Base-by-base conservation (phyloP, 1,284 basidiomycete species). In the Trichosporon sp. region DNA sequence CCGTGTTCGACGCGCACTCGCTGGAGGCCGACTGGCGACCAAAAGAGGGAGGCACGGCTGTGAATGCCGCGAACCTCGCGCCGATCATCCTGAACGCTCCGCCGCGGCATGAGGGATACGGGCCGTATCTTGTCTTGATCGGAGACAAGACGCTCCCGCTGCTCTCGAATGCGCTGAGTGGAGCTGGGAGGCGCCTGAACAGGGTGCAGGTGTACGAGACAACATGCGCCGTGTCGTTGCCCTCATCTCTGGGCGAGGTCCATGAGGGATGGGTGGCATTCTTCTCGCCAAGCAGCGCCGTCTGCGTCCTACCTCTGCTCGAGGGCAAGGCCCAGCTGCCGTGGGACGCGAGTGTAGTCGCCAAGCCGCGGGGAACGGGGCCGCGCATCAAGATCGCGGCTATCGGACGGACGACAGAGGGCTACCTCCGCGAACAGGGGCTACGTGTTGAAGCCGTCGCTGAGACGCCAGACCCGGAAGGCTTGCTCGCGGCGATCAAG, bases 161-260 rank as follows among this genome's bases (percentile, higher is more conserved):
- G 23, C 63, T 78, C 8, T 70, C 70, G 6, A 52, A 61, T 13
- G 63, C 63, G 2, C 66, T 78, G 1, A 29, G 59, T 7, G 37
- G 31, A 0, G 69, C 67, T 1, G 72, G 71, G 9, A 59, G 69
- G n/a, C 31, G 10, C 1, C 65, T 71, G 11, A 16, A 60, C 2
- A 65, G 74, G 27, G 56, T 73, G 4, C 52, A 60, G 34, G 73
- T 76, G 21, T 78, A 77, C 64, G 29, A 31, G 58, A 63, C 62
- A 27, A 6, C 23, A 1, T 66, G 63, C 33, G 61, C 63, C 11
- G 27, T 58, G 13, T 63, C 63, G n/a, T 68, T 77, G 1, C 49
- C 34, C 2, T 86, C 86, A 1, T 90, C 92, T 72, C 73, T 83
- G 1, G 69, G 78, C 54, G 84, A 86, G 56, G 89, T 88, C 0